phyloP scores from a whole-genome alignment of 192 early-diverging fungal genomes.

The Kappamyces sp. region DNA sequence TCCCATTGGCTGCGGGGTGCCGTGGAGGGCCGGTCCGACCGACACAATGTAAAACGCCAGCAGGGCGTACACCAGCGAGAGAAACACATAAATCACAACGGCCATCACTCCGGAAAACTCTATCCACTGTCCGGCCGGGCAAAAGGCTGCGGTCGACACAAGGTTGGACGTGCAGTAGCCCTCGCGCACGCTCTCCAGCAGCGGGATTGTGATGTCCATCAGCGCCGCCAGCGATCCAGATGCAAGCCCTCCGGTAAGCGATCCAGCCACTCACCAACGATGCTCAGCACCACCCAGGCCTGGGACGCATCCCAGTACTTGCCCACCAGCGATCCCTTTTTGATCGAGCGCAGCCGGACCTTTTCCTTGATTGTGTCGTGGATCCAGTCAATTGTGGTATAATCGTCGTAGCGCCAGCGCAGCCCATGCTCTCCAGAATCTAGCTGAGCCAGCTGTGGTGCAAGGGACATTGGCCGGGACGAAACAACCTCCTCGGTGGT shows the following conservation, averaged over 20 bases:
- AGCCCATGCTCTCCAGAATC: conserved; percentile 5
- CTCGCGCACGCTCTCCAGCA: conserved; percentile 8
- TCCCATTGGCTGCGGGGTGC: neutral
- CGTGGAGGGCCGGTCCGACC: conserved; percentile 9
- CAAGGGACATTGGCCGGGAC: no score
- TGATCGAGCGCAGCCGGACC: conserved; percentile 43
- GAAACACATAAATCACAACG: conserved; percentile 8
- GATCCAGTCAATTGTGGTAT: conserved; percentile 71
- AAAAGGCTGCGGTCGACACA: conserved; percentile 10
- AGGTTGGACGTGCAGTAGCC: conserved; percentile 18
- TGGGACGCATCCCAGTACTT: conserved; percentile 24
- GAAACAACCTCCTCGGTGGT: no score
- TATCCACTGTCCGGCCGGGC: neutral
- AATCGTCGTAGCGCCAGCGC: conserved; percentile 27
- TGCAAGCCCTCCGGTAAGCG: conserved; percentile 8
- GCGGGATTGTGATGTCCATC: conserved; percentile 14
- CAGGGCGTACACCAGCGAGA: conserved; percentile 1
- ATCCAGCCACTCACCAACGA: conserved; percentile 15
- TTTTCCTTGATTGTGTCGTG: conserved; percentile 82
- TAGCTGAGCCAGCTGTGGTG: no score
- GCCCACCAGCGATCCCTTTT: neutral
- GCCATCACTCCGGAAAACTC: neutral
- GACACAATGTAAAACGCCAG: conserved; percentile 7
- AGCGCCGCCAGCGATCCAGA: conserved; percentile 16
- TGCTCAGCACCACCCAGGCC: conserved; percentile 23